A percentile compares a stretch with the other conserved stretches of the same genome.
Evolutionary conservation across 1,284 basidiomycete genomes (phyloP).

Genomic region (Sanghuangporus weigelae): DNA sequence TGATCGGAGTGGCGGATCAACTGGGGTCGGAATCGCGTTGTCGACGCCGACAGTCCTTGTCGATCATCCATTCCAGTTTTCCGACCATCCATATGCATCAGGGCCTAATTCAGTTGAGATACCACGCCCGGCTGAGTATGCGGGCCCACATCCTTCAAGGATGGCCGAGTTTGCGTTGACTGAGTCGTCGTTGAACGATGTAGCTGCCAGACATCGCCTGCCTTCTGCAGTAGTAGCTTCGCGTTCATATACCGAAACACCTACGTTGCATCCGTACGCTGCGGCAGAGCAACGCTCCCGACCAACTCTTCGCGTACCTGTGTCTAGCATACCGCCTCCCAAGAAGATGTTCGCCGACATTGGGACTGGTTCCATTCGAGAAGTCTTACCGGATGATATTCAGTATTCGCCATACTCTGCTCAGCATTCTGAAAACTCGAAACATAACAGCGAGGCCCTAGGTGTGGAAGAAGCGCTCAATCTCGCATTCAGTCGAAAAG

Average conservation of each 20-base stretch:
- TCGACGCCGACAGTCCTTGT: conserved; percentile 46
- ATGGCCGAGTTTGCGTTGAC: conserved; percentile 13
- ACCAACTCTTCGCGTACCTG: conserved; percentile 22
- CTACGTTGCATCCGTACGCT: conserved; percentile 32
- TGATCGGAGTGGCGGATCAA: conserved; percentile 29
- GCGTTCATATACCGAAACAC: conserved; percentile 21
- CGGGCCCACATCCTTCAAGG: conserved; percentile 40
- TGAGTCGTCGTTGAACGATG: conserved; percentile 29
- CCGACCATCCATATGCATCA: conserved; percentile 54
- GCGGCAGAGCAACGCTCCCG: conserved; percentile 11
- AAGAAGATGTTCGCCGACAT: conserved; percentile 52
- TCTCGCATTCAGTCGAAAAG: conserved; percentile 14
- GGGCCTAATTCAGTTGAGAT: conserved; percentile 22
- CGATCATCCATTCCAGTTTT: conserved; percentile 33
- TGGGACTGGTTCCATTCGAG: conserved; percentile 42
- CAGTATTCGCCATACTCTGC: conserved; percentile 47
- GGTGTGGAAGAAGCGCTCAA: conserved; percentile 21
- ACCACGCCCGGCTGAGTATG: conserved; percentile 35
- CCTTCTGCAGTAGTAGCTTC: conserved; percentile 34
- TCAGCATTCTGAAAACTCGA: conserved; percentile 25
- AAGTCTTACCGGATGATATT: conserved; percentile 45
- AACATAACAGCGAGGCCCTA: conserved; percentile 14
- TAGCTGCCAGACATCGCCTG: conserved; percentile 44
- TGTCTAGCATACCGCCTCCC: conserved; percentile 31
- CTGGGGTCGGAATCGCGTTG: conserved; percentile 51